Percentiles rank a stretch among this genome's conserved stretches.
Evolutionary conservation across 179 eudicot species (phyloP).

Genomic region (Pouteria campechiana): DNA sequence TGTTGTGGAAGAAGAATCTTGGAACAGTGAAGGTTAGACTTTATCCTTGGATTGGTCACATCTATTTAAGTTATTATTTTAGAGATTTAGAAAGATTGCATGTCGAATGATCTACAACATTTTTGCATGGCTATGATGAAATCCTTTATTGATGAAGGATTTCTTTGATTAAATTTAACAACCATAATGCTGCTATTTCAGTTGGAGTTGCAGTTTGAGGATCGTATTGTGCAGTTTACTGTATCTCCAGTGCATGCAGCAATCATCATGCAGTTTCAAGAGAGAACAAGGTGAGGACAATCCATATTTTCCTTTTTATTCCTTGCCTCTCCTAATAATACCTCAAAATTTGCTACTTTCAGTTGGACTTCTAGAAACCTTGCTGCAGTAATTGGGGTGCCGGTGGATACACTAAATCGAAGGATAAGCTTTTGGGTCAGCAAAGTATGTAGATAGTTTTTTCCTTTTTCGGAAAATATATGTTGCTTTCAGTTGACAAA

Average conservation of each 20-base stretch:
- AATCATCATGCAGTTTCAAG: conserved; percentile 81
- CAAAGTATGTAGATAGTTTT: conserved; percentile 43
- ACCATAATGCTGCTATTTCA: conserved; percentile 15
- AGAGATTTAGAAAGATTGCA: no score
- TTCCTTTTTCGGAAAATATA: not conserved
- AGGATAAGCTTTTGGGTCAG: conserved; percentile 90
- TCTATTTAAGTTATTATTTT: no score
- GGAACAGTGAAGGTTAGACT: conserved; percentile 91
- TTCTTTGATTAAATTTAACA: no score
- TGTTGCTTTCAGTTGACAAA: not conserved
- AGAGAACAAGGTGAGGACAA: conserved; percentile 50
- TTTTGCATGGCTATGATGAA: no score
- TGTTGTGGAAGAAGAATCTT: conserved; percentile 90
- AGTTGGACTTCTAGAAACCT: conserved; percentile 94
- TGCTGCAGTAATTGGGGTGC: conserved; percentile 79
- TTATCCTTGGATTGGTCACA: no score
- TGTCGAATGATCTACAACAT: no score
- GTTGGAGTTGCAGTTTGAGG: conserved; percentile 96
- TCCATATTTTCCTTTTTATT: conserved; percentile 1
- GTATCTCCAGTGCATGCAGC: conserved; percentile 93
- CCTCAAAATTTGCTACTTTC: conserved; percentile 9
- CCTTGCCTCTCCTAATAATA: no score
- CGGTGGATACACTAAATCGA: conserved; percentile 66
- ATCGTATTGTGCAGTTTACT: conserved; percentile 51
- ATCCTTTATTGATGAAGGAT: no score